Conservation (phyloP, 139 green algal genomes). For the Chlorella sp. region DNA sequence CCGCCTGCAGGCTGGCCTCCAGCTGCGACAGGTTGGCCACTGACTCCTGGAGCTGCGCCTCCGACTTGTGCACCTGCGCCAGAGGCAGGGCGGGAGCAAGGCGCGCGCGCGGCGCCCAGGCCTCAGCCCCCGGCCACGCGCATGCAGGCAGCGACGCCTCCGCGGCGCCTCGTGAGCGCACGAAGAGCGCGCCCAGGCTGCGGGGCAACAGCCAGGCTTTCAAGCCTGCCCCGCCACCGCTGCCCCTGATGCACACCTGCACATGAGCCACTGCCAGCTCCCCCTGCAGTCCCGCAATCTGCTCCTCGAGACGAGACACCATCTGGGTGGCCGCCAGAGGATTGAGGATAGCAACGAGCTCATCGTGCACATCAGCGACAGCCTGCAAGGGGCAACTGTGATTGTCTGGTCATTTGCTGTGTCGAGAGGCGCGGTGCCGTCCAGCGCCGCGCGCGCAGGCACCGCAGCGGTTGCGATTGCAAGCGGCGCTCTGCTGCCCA, state of each 20-base stretch:
- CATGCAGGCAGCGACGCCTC: background rate
- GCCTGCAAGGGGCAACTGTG: no score
- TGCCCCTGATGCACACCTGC: slow-evolving; percentile 16
- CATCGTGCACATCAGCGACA: background rate
- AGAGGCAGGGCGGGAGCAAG: background rate
- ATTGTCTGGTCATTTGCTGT: background rate
- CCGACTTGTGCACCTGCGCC: slow-evolving; percentile 32
- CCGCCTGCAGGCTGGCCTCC: slow-evolving; percentile 14
- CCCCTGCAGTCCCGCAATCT: slow-evolving; percentile 40
- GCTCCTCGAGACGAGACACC: slow-evolving; percentile 16
- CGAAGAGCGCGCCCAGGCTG: background rate
- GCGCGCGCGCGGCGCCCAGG: background rate
- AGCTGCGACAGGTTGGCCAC: slow-evolving; percentile 32
- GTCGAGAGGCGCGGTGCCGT: background rate
- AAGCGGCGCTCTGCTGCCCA: no score
- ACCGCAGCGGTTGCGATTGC: no score
- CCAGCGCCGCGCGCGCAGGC: no score
- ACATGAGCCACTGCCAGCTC: slow-evolving; percentile 40
- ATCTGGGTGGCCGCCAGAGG: slow-evolving; percentile 35
- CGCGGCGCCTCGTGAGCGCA: background rate
- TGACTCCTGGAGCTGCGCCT: slow-evolving; percentile 35
- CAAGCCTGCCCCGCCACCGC: background rate
- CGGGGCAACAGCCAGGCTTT: background rate
- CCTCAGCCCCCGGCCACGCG: background rate
- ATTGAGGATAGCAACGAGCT: slow-evolving; percentile 53